Conservation (phyloP, 306 rosid species). For the Acacia confusa region DNA sequence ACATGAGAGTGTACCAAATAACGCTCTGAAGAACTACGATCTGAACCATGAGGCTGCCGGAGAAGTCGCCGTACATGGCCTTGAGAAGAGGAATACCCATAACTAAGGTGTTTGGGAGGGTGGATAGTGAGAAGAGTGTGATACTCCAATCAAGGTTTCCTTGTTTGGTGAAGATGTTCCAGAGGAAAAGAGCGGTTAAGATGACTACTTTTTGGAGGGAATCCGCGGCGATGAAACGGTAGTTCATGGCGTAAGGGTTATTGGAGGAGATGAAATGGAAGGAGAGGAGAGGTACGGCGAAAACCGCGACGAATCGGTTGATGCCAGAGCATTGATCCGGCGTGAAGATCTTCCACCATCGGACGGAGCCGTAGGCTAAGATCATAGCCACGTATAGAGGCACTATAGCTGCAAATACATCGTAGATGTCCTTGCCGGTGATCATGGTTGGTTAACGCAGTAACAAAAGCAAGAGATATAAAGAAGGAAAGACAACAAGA, state of each 20-base stretch:
- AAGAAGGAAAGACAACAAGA: background rate
- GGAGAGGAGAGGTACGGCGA: slow-evolving; percentile 32
- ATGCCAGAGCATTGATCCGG: slow-evolving; percentile 37
- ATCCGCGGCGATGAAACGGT: slow-evolving; percentile 28
- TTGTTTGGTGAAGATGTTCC: slow-evolving; percentile 35
- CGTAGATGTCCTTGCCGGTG: slow-evolving; percentile 66
- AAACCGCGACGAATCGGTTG: slow-evolving; percentile 32
- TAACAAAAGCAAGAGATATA: background rate
- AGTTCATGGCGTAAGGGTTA: slow-evolving; percentile 38
- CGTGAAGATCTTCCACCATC: slow-evolving; percentile 51
- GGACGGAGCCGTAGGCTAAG: slow-evolving; percentile 34
- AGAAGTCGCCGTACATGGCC: slow-evolving; percentile 81
- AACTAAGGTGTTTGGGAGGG: slow-evolving; percentile 82
- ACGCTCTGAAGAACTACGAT: slow-evolving; percentile 66
- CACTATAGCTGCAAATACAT: slow-evolving; percentile 28
- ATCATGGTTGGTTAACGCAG: slow-evolving; percentile 43
- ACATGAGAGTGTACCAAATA: slow-evolving; percentile 73
- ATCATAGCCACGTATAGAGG: slow-evolving; percentile 39
- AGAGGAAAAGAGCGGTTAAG: slow-evolving; percentile 1
- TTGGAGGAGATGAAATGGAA: slow-evolving; percentile 27
- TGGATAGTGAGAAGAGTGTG: slow-evolving; percentile 67
- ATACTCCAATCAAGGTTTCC: slow-evolving; percentile 70
- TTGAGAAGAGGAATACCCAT: slow-evolving; percentile 72
- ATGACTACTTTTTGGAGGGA: slow-evolving; percentile 37
- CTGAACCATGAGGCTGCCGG: slow-evolving; percentile 66